A percentile compares a stretch with the other conserved stretches of the same genome.
Conservation (phyloP, 192 early-diverging fungal species). For the Gamsiella multidivaricata region DNA sequence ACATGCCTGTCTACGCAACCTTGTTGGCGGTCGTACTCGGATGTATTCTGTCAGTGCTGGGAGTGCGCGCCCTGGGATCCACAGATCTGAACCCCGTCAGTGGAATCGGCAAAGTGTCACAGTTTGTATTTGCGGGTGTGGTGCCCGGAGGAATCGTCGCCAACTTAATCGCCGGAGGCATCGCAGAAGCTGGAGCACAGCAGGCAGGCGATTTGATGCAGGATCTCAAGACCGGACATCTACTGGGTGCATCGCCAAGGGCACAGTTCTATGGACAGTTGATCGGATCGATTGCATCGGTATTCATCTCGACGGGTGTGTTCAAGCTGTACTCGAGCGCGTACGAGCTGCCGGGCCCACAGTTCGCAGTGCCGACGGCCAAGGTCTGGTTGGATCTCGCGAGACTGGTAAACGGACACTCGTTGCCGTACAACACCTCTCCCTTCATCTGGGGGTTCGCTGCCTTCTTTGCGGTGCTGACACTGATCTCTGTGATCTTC, state of each 20-base stretch:
- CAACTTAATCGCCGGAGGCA: conserved; percentile 82
- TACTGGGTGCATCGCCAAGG: conserved; percentile 84
- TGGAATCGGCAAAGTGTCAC: conserved; percentile 87
- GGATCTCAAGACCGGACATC: conserved; percentile 91
- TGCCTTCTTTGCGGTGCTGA: conserved; percentile 64
- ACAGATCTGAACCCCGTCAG: conserved; percentile 89
- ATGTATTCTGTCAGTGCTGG: conserved; percentile 81
- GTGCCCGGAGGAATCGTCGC: conserved; percentile 76
- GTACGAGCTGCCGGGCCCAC: conserved; percentile 74
- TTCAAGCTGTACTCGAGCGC: conserved; percentile 73
- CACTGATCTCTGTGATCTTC: conserved; percentile 35
- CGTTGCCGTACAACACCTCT: conserved; percentile 70
- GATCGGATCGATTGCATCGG: conserved; percentile 80
- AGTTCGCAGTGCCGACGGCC: conserved; percentile 80
- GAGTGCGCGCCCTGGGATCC: conserved; percentile 81
- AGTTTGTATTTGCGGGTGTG: conserved; percentile 84
- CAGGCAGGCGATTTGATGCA: conserved; percentile 69
- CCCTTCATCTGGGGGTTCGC: conserved; percentile 71
- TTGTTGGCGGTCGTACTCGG: conserved; percentile 79
- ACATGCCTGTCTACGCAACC: conserved; percentile 73
- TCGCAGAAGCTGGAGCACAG: conserved; percentile 77
- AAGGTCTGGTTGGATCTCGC: conserved; percentile 87
- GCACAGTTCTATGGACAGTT: conserved; percentile 88
- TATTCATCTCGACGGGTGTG: conserved; percentile 75
- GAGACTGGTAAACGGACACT: conserved; percentile 77